Conservation (phyloP, 495 filamentous ascomycete genomes). For the Penicillium cinerascens region DNA sequence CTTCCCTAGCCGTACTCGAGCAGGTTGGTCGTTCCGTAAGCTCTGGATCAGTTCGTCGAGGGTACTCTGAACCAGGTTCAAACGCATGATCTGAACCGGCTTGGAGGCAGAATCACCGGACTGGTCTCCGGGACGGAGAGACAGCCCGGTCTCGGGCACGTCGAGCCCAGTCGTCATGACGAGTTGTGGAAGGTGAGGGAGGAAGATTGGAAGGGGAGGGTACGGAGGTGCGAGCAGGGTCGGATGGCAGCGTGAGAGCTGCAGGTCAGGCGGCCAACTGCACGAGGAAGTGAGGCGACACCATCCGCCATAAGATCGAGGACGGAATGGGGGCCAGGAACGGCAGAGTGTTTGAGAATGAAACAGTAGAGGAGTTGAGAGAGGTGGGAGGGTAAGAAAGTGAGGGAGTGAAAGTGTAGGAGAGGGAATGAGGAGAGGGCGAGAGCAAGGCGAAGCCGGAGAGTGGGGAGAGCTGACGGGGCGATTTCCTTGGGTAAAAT, state of each 20-base stretch:
- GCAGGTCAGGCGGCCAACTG: conserved; percentile 46
- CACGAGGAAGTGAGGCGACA: conserved; percentile 33
- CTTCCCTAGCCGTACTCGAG: conserved; percentile 45
- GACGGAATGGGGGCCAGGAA: conserved; percentile 13
- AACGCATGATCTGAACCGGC: conserved; percentile 55
- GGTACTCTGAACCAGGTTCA: conserved; percentile 60
- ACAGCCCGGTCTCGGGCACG: conserved; percentile 47
- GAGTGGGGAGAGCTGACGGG: conserved; percentile 37
- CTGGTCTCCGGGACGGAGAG: conserved; percentile 40
- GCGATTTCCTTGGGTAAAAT: conserved; percentile 13
- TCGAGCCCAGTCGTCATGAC: conserved; percentile 40
- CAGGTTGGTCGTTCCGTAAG: conserved; percentile 59
- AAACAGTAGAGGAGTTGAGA: conserved; percentile 1
- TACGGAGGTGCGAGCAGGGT: conserved; percentile 29
- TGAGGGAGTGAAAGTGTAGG: conserved; percentile 6
- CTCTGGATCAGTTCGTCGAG: conserved; percentile 69
- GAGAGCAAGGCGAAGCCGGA: conserved; percentile 24
- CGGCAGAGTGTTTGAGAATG: conserved; percentile 12
- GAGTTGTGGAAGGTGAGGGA: conserved; percentile 11
- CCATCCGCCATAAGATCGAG: conserved; percentile 43
- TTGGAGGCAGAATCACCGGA: conserved; percentile 31
- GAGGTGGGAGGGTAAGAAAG: conserved; percentile 10
- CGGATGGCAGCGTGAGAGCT: conserved; percentile 44
- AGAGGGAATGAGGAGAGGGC: conserved; percentile 15
- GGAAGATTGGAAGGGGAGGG: conserved; percentile 8